phyloP scores from a whole-genome alignment of 2,329 filamentous ascomycete genomes.

The Neoascochyta sp. region DNA sequence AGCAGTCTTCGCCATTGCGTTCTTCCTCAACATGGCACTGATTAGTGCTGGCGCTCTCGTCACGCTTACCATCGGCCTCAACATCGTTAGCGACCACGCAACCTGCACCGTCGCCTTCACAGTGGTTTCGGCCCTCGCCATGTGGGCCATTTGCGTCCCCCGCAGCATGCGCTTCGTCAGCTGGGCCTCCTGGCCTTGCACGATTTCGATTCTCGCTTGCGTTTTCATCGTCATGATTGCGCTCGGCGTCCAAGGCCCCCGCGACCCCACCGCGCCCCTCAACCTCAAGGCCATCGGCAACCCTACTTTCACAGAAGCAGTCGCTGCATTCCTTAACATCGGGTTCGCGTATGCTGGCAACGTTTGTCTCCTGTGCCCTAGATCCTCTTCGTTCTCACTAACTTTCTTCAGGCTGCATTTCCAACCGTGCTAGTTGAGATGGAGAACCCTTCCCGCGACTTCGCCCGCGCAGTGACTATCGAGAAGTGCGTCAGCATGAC shows the following conservation, averaged over 20 bases:
- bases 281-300: constrained; percentile 21
- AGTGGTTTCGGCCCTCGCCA: constrained; percentile 19
- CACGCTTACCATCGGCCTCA: constrained; percentile 27
- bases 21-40: constrained; percentile 29
- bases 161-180: constrained; percentile 28
- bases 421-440: constrained; percentile 27
- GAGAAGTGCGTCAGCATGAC: constrained; percentile 22
- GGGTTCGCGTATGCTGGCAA: constrained; percentile 28
- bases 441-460: constrained; percentile 25
- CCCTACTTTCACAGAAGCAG: constrained; percentile 20
- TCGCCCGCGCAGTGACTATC: constrained; percentile 23
- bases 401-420: too few relatives aligned
- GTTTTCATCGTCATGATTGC: constrained; percentile 27
- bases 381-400: too few relatives aligned
- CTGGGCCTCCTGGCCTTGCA: constrained; percentile 27
- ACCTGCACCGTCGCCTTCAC: constrained; percentile 29
- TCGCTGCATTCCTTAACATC: constrained; percentile 26
- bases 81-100: constrained; percentile 25
- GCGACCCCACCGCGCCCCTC: constrained; percentile 16
- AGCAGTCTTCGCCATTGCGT: constrained; percentile 22
- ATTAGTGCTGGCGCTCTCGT: constrained; percentile 26
- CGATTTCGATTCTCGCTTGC: constrained; percentile 18
- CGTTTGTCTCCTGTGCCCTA: too few relatives aligned
- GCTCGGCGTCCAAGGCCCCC: constrained; percentile 22
- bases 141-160: constrained; percentile 27